Evolutionary conservation across 495 filamentous ascomycete species (phyloP).

Genomic region (Cenococcum geophilum): DNA sequence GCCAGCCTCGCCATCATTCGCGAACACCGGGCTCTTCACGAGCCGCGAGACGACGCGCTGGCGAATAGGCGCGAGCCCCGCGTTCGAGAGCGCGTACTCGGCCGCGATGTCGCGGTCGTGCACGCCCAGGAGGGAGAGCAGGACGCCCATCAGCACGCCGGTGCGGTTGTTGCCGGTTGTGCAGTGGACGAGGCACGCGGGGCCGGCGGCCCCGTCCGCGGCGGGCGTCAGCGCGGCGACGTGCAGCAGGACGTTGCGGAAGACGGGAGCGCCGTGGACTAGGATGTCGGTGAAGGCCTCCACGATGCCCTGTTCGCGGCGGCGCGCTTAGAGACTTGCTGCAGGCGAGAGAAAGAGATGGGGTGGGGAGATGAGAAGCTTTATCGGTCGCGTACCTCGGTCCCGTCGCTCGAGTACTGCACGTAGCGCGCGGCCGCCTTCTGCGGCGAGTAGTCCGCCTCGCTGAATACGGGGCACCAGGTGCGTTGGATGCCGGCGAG

Average conservation of each 20-base stretch:
- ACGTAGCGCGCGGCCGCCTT: constrained; percentile 22
- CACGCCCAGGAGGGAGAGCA: no score
- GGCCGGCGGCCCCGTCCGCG: no score
- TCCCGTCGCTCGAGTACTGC: constrained; percentile 24
- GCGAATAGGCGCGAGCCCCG: no score
- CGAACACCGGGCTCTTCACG: no score
- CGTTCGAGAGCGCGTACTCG: no score
- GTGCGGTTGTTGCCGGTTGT: no score
- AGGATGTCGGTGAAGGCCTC: constrained; percentile 26
- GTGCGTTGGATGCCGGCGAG: constrained; percentile 17
- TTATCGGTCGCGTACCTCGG: constrained; percentile 7
- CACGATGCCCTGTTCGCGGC: constrained; percentile 19
- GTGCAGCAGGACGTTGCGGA: constrained; percentile 4
- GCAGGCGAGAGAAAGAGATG: background rate
- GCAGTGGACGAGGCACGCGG: no score
- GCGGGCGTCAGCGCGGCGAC: no score
- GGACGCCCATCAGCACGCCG: no score
- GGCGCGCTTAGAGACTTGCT: background rate
- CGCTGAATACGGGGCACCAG: constrained; percentile 26
- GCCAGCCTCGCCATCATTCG: no score
- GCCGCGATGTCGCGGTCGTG: no score
- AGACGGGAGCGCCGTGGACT: constrained; percentile 12
- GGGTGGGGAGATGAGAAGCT: background rate
- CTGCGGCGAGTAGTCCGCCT: constrained; percentile 24
- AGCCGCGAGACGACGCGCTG: no score